Conservation (phyloP, 306 rosid genomes). For the Fragaria ananassa region DNA sequence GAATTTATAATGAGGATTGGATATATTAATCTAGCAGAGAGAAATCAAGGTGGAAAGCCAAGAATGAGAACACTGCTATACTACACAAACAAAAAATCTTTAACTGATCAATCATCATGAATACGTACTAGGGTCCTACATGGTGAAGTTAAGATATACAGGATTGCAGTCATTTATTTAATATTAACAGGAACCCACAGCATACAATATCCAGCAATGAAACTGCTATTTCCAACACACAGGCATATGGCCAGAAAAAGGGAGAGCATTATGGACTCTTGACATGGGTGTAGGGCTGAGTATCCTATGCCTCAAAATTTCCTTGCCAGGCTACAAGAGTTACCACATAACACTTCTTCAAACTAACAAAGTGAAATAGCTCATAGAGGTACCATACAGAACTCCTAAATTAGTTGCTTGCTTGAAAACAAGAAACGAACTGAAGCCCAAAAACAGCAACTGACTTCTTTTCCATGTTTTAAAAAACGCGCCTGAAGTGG, state of each 20-base stretch:
- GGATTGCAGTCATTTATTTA: not conserved
- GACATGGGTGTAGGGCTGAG: not conserved
- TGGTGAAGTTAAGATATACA: not conserved
- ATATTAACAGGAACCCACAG: not conserved
- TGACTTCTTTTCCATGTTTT: not conserved
- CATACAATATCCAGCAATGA: not conserved
- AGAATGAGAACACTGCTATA: not conserved
- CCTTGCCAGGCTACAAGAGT: not conserved
- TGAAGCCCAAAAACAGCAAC: not conserved
- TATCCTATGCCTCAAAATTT: not conserved
- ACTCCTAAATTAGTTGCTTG: not conserved
- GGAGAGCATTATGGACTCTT: not conserved
- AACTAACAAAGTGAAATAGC: not conserved
- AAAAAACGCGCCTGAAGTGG: no score
- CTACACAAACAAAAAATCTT: not conserved
- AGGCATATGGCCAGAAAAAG: not conserved
- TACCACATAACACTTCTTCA: not conserved
- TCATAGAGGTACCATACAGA: not conserved
- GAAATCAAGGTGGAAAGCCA: not conserved
- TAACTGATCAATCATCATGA: not conserved
- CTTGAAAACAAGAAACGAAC: not conserved
- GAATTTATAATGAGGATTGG: not conserved
- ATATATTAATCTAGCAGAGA: not conserved
- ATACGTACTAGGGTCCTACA: not conserved
- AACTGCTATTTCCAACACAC: not conserved